Conservation (phyloP, 345 rosid genomes). For the Iberis pinnata region DNA sequence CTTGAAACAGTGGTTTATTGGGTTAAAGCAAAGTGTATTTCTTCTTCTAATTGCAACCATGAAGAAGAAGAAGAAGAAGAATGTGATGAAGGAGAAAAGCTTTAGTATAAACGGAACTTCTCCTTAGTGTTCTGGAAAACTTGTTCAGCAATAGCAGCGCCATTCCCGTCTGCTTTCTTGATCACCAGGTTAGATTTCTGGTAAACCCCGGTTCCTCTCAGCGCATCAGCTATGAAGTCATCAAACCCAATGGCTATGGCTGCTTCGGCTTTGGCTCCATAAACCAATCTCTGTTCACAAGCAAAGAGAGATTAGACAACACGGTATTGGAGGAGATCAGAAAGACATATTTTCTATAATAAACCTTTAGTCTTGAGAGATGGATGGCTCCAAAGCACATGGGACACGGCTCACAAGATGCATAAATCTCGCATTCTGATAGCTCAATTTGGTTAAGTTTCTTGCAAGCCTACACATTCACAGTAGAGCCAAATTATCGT, state of each 20-base stretch:
- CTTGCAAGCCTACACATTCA: conserved; percentile 48
- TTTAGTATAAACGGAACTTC: conserved; percentile 30
- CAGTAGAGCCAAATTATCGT: too few species aligned
- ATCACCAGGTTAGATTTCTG: conserved; percentile 69
- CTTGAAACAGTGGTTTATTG: conserved; percentile 19
- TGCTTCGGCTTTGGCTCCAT: conserved; percentile 71
- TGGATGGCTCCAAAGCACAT: conserved; percentile 79
- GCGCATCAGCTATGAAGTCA: conserved; percentile 54
- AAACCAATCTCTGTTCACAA: conserved; percentile 51
- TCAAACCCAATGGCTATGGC: conserved; percentile 71
- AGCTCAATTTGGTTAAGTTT: conserved; percentile 47
- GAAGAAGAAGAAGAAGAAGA: conserved; percentile 11
- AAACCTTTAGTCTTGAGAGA: conserved; percentile 63
- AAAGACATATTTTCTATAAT: too few species aligned
- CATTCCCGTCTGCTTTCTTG: conserved; percentile 46
- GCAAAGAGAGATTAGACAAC: background rate
- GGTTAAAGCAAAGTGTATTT: conserved; percentile 14
- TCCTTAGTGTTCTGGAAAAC: conserved; percentile 76
- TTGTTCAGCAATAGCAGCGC: conserved; percentile 50
- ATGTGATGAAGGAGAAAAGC: conserved; percentile 1
- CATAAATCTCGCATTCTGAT: conserved; percentile 62
- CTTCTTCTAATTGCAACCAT: conserved; percentile 8
- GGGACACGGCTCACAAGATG: conserved; percentile 69
- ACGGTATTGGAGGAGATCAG: background rate
- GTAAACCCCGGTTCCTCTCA: conserved; percentile 45